Percentiles rank a stretch among this genome's conserved stretches.
phyloP scores from a whole-genome alignment of 129 eudicot species.

The Sambucus nigra region DNA sequence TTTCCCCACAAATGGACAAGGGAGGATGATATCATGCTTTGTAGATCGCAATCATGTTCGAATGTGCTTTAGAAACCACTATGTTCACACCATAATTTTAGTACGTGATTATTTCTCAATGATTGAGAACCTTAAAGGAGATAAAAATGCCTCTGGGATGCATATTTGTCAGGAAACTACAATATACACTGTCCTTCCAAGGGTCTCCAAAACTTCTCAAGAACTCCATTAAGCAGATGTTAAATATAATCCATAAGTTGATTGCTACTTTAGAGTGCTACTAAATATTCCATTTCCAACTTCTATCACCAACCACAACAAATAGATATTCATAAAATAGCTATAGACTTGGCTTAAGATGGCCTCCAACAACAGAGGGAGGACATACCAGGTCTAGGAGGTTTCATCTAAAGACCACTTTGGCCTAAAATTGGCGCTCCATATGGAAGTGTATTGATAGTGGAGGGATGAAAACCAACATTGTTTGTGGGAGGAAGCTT shows the following conservation, averaged over 20 bases:
- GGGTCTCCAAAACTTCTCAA: constrained; percentile 27
- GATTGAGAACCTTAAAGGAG: too few relatives aligned
- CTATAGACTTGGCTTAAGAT: constrained; percentile 24
- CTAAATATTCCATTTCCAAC: constrained; percentile 15
- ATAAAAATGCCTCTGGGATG: constrained; percentile 36
- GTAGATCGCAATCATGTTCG: too few relatives aligned
- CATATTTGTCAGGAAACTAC: constrained; percentile 47
- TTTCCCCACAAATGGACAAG: too few relatives aligned
- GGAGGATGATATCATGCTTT: too few relatives aligned
- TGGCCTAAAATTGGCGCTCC: constrained; percentile 56
- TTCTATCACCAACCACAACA: constrained; percentile 20
- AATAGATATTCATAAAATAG: constrained; percentile 9
- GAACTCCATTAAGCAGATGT: constrained; percentile 15
- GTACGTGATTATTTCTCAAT: too few relatives aligned
- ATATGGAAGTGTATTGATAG: constrained; percentile 26
- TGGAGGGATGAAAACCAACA: constrained; percentile 43
- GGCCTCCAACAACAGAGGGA: constrained; percentile 64
- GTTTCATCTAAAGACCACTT: constrained; percentile 35
- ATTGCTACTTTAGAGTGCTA: constrained; percentile 26
- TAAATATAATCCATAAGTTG: constrained; percentile 7
- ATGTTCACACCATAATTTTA: too few relatives aligned
- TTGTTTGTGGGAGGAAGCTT: constrained; percentile 51
- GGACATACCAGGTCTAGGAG: constrained; percentile 47
- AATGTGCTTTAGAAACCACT: too few relatives aligned
- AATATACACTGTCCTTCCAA: constrained; percentile 56